Evolutionary conservation across 495 filamentous ascomycete genomes (phyloP), one percentile per base, ranked within the genome.

Genomic region (Trichoderma gamsii): DNA sequence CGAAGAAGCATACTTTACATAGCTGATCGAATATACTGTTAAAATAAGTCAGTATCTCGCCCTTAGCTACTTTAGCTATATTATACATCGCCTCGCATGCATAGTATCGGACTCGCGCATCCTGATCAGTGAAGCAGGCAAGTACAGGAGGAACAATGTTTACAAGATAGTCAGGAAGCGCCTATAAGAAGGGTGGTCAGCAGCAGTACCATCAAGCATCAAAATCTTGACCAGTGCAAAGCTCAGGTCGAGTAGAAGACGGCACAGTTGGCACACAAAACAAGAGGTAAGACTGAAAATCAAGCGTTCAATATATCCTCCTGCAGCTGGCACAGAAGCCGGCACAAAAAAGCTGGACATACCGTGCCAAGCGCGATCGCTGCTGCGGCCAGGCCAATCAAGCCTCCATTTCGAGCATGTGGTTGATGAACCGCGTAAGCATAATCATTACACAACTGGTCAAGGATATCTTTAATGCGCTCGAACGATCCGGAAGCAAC

Each of bases 11-110:
- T 78, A 97, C 94, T 86, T 97, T 99, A 79, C 93, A 95, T 52
- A 99, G 77, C 13, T 95, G 92, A 79, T 98, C 96, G 74, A 99
- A 99, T 56, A 98, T 93, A 65, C 97, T 89, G 76, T 99, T 98
- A 80, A 97, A 99, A 79, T 96, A 98, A 25, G 93, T 84, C 69
- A 98, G 76, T 41, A 97, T 95, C 76, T 99, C 96, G 59, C 96
- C 96, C 76, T 99, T 99, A 27, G 96, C 95, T 11, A 98, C 95
- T 80, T 99, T 99, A 70, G 96, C 93, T 73, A 99, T 98, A 73
- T 99, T 99, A 77, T 99, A 99, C 96, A 99, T 99, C 79, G 93
- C 95, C 84, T 99, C 96, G 79, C 96, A 99, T 63, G 96, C 96
- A 78, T 99, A 99, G 76, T 99, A 99, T 66, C 96, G 88, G 21